Base-by-base conservation (phyloP, 1,284 basidiomycete species). In the Malassezia cuniculi region DNA sequence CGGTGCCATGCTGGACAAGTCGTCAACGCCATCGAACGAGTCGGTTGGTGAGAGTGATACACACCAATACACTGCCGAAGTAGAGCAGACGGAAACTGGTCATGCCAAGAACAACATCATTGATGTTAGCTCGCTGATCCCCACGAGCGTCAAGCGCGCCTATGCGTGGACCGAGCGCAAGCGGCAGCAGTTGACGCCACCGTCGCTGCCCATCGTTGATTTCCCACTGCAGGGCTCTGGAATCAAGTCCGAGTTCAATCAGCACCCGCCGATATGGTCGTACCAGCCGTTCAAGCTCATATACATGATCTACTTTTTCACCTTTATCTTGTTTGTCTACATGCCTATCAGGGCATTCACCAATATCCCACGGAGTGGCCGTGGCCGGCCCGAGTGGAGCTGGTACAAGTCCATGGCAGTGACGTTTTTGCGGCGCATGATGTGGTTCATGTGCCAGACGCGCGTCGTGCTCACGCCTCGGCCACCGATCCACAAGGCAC, bases 221-320 rank as follows among this genome's bases (percentile, higher is more conserved):
- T 64, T 64, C 31, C 60, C 60, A 4, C 40, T 51, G 5, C 60
- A 62, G 37, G 60, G 60, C 15, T 40, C 31, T 27, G 60, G 60
- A 3, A 21, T 12, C 11, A 41, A 45, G 25, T 54, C 50, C n/a
- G 60, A 64, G 26, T 64, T 57, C 39, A 43, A 48, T 24, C 50
- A 53, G 17, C 46, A 51, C 12, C 38, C 43, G 5, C 60, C 60
- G 2, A 26, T 62, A 1, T 64, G 59, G 59, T 47, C 52, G 2
- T 40, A 45, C 7, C 49, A 60, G 25, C 60, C 60, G 12, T 54
- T 31, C 27, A 60, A 61, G 44, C 45, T 51, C 19, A 24, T 60
- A 28, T 64, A 64, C 45, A 54, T 49, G 19, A 41, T 44, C 22
- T 55, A 50, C 34, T 64, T 64, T 45, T 54, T 57, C 12, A 38